A percentile compares a stretch with the other conserved stretches of the same genome.
phyloP scores from a whole-genome alignment of 495 filamentous ascomycete genomes.

The Stereocaulon alpinum region DNA sequence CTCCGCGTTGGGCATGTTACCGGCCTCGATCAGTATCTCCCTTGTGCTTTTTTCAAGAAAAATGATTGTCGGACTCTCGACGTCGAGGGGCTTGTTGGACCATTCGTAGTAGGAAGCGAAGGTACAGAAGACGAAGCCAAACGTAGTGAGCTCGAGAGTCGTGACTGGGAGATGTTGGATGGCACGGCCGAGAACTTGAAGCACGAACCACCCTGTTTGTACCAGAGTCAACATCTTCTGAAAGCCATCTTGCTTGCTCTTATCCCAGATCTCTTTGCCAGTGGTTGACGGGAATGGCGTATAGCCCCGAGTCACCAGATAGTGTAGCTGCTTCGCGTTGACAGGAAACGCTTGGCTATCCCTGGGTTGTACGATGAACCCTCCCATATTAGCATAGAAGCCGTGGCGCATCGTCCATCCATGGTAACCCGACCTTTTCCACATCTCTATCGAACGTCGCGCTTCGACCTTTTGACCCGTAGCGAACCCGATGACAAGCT shows the following conservation, averaged over 20 bases:
- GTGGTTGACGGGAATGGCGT: slow-evolving; percentile 24
- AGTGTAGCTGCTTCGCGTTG: slow-evolving; percentile 27
- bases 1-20: slow-evolving; percentile 9
- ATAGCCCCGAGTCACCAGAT: slow-evolving; percentile 24
- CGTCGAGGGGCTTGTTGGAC: slow-evolving; percentile 32
- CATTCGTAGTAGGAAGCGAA: slow-evolving; percentile 29
- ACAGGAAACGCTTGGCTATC: slow-evolving; percentile 24
- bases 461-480: slow-evolving; percentile 25
- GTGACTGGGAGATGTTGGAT: slow-evolving; percentile 25
- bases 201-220: slow-evolving; percentile 30
- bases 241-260: slow-evolving; percentile 27
- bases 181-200: slow-evolving; percentile 26
- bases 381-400: slow-evolving; percentile 35
- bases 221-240: slow-evolving; percentile 29
- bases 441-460: slow-evolving; percentile 19
- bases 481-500: slow-evolving; percentile 25
- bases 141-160: slow-evolving; percentile 30
- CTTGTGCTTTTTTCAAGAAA: slow-evolving; percentile 13
- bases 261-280: slow-evolving; percentile 23
- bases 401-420: slow-evolving; percentile 30
- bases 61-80: slow-evolving; percentile 21
- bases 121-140: slow-evolving; percentile 30
- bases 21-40: slow-evolving; percentile 22
- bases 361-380: slow-evolving; percentile 25
- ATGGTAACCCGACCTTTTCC: slow-evolving; percentile 18